Evolutionary conservation across 371 early-diverging fungal species (phyloP), one percentile per base, ranked within the genome.

Genomic region (Thermomucor indicae-seudaticae): DNA sequence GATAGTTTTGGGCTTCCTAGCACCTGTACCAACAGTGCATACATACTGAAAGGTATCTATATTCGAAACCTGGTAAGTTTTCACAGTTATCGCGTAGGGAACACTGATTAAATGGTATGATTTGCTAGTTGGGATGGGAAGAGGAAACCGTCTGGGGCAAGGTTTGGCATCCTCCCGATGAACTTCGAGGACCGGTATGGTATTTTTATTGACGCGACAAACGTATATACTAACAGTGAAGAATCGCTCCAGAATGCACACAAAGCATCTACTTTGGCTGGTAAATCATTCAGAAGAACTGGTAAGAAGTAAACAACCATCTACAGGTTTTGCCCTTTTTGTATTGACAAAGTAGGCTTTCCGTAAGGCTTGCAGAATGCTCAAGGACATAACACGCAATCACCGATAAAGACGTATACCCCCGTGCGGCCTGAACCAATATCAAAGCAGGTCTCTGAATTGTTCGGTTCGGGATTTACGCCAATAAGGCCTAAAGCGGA

Each of bases 21-120:
- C 8, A 91, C 90, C 5, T 90, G 92, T 64, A 91, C 90, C 17
- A 91, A 90, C 60, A 82, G 85, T 52, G 90, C 90, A 4, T 89
- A 83, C 60, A 85, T 88, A 46, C 69, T 89, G 47, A 90, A 90
- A 64, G 77, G 80, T 17, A 75, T 87, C 0, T 91, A 90, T 66
- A 83, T 80, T 46, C 77, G 78, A 53, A 80, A 79, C 49, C 62
- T 91, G 57, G 73, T 72, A 64, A 56, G 47, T 42, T 14, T n/a
- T 23, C 23, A 29, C 3, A 34, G n/a, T 31, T 16, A 17, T 11
- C n/a, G 12, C 23, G n/a, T 10, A 17, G 39, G 23, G 17, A 24
- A 6, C 35, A 10, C 7, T 32, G 32, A 32, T 32, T 6, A 10
- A 30, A 47, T 22, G 11, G 12, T 29, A 16, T 20, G 7, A 41